phyloP scores from a whole-genome alignment of 805 yeast species.

The Schwanniomyces vanrijiae region DNA sequence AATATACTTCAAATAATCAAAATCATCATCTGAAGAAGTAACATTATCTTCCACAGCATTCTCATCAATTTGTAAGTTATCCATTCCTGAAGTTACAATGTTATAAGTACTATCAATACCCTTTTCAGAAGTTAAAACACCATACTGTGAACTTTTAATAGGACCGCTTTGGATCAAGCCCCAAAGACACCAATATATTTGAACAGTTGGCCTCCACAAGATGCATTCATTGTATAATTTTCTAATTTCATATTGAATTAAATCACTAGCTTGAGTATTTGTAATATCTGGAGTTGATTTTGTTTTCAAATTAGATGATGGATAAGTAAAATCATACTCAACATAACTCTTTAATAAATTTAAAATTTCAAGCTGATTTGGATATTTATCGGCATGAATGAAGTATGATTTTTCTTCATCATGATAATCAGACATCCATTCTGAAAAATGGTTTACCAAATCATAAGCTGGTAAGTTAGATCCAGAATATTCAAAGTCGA shows the following conservation, averaged over 20 bases:
- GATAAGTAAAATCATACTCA: constrained; percentile 50
- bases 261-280: constrained; percentile 18
- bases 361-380: constrained; percentile 64
- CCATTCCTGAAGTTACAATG: constrained; percentile 50
- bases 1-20: constrained; percentile 76
- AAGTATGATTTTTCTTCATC: constrained; percentile 52
- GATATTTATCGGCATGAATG: constrained; percentile 59
- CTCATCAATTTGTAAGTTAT: constrained; percentile 43
- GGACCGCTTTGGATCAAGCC: constrained; percentile 78
- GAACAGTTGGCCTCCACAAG: constrained; percentile 80
- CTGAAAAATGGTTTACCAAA: constrained; percentile 89
- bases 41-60: constrained; percentile 28
- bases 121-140: constrained; percentile 19
- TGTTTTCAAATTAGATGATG: constrained; percentile 29
- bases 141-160: constrained; percentile 14
- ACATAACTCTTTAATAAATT: constrained; percentile 78
- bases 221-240: constrained; percentile 62
- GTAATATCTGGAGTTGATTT: constrained; percentile 11
- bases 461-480: constrained; percentile 88
- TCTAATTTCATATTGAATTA: constrained; percentile 45
- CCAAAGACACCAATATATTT: constrained; percentile 87
- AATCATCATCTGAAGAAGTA: constrained; percentile 54
- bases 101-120: constrained; percentile 43
- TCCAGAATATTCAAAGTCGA: constrained; percentile 95
- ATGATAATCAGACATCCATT: constrained; percentile 96